Evolutionary conservation across 164 flowering plant species (phyloP), one percentile per base, ranked within the genome.

Genomic region (Liquidambar formosana): DNA sequence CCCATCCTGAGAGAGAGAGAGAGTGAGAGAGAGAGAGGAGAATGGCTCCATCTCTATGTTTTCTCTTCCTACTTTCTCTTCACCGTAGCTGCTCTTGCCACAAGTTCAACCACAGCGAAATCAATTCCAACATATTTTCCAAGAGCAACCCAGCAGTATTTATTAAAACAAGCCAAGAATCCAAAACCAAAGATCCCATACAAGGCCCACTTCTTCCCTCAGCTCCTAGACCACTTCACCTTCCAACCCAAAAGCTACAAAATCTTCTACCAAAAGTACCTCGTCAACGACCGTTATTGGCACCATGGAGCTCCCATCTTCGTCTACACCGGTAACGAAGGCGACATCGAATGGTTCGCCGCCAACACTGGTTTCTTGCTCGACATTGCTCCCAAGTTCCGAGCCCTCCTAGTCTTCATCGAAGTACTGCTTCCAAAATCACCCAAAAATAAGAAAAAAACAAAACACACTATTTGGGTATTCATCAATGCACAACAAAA

Each of bases 241-340:
- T 85, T 83, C 67, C 61, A 27, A 3, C 89, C 89, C 10, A 63
- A 78, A 53, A 83, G 89, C 75, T 83, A 61, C 67, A 81, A 75
- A 61, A 70, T 78, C 46, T 85, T 85, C 74, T 73, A 81, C 69
- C 86, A 85, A 52, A 83, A 81, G 76, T 85, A 85, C 69, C 85
- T 85, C 26, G 68, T 78, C 67, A 85, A 83, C 70, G 64, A 61
- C 48, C 64, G 73, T 11, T 75, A 65, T 68, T 83, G 89, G 86
- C 61, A 45, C 44, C 54, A 61, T 23, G 84, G 77, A 64, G 85
- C 59, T 19, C 89, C 86, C 13, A 83, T 85, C 47, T 85, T 85
- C 62, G 82, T 83, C 41, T 85, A 85, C 76, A 78, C 86, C 3
- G 89, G 89, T 8, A 85, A 85, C 65, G 89, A 85, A 75, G 89